phyloP scores from a whole-genome alignment of 2,329 filamentous ascomycete species.

The Pezizomycotina sp. region DNA sequence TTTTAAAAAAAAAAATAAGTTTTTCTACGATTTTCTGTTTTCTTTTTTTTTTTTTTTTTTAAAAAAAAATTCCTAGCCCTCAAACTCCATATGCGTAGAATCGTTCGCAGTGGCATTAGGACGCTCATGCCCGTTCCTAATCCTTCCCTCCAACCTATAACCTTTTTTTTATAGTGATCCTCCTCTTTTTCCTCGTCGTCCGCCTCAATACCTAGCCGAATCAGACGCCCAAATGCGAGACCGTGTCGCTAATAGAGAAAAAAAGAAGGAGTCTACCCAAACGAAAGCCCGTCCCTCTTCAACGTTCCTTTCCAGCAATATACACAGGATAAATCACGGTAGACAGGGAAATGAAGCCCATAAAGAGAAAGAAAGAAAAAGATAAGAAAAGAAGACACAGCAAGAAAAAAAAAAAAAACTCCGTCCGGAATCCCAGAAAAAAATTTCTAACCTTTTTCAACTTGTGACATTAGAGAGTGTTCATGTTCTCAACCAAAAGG shows the following conservation, averaged over 20 bases:
- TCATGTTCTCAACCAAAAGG: slow-evolving; percentile 11
- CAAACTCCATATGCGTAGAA: too few relatives aligned
- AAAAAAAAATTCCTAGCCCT: too few relatives aligned
- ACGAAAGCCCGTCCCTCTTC: too few relatives aligned
- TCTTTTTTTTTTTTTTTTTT: too few relatives aligned
- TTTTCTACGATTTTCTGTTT: too few relatives aligned
- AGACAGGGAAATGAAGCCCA: slow-evolving; percentile 18
- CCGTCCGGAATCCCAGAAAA: slow-evolving; percentile 4
- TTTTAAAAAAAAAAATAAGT: too few relatives aligned
- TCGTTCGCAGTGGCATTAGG: too few relatives aligned
- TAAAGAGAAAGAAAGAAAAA: slow-evolving; percentile 19
- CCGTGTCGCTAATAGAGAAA: slow-evolving; percentile 26
- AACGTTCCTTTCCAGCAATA: too few relatives aligned
- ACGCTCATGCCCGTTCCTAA: too few relatives aligned
- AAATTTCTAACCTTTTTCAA: not conserved
- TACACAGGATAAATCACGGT: slow-evolving; percentile 22
- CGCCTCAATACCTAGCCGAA: not conserved
- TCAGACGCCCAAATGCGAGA: slow-evolving; percentile 9
- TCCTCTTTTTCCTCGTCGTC: not conserved
- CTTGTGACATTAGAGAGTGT: slow-evolving; percentile 7
- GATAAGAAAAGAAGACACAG: slow-evolving; percentile 25
- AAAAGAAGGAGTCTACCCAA: too few relatives aligned
- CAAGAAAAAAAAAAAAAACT: slow-evolving; percentile 23
- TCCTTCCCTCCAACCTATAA: too few relatives aligned
- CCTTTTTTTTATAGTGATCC: too few relatives aligned